A percentile compares a stretch with the other conserved stretches of the same genome.
Evolutionary conservation across 2,329 filamentous ascomycete genomes (phyloP).

Genomic region (Metarhizium anisopliae): DNA sequence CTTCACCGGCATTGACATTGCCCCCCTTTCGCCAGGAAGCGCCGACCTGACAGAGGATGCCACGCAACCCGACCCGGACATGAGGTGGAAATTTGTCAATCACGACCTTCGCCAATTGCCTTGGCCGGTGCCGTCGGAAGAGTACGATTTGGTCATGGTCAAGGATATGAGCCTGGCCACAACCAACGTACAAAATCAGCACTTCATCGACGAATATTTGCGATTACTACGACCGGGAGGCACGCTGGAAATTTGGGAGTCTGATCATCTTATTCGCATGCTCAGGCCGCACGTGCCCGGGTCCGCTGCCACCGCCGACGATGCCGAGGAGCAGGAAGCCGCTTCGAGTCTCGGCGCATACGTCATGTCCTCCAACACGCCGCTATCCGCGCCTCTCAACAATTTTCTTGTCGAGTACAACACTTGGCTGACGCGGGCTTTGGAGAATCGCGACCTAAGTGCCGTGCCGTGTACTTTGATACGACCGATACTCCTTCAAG

Average conservation of each 20-base stretch:
- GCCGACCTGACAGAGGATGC: conserved; percentile 19
- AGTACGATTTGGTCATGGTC: conserved; percentile 83
- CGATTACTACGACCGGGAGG: conserved; percentile 72
- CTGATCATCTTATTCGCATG: conserved; percentile 75
- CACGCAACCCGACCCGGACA: conserved; percentile 55
- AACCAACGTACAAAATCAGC: conserved; percentile 49
- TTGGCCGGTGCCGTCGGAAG: conserved; percentile 67
- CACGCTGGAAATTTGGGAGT: conserved; percentile 80
- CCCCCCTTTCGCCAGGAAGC: conserved; percentile 50
- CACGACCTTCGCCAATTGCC: conserved; percentile 72
- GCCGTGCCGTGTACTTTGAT: conserved; percentile 72
- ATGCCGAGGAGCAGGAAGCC: conserved; percentile 49
- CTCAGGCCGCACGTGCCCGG: conserved; percentile 66
- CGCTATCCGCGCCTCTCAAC: conserved; percentile 73
- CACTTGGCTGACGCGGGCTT: conserved; percentile 65
- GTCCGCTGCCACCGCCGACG: conserved; percentile 25
- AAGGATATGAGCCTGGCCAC: conserved; percentile 69
- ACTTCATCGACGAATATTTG: conserved; percentile 60
- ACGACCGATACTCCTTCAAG: conserved; percentile 69
- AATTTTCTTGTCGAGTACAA: conserved; percentile 78
- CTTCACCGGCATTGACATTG: conserved; percentile 78
- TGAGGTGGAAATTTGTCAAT: conserved; percentile 83
- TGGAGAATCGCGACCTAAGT: conserved; percentile 62
- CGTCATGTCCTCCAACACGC: conserved; percentile 71
- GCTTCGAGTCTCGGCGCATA: conserved; percentile 71